These are phyloP conservation scores for Calonectria pseudoreteaudii DNA, from an alignment of 2,329 filamentous ascomycete species.

Conservation along the genomic window DNA sequence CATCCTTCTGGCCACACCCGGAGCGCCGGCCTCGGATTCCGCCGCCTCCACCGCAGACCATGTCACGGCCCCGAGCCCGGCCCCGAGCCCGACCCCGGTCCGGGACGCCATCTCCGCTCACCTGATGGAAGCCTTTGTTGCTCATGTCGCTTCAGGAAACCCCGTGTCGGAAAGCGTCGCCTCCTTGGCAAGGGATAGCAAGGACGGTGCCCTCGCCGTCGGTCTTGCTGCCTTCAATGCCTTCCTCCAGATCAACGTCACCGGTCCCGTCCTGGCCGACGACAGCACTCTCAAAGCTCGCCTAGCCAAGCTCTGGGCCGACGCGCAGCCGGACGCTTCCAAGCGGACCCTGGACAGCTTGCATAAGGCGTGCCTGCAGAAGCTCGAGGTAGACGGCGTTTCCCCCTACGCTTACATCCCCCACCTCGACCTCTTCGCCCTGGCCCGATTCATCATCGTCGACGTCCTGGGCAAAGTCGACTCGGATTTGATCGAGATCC, in stretches of 20 bases:
- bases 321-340: conserved; percentile 20
- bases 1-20: conserved; percentile 34
- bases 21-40: conserved; percentile 16
- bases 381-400: conserved; percentile 84
- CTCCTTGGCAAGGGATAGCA: conserved; percentile 10
- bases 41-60: conserved; percentile 22
- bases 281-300: conserved; percentile 46
- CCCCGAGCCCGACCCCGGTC: conserved; percentile 34
- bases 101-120: conserved; percentile 18
- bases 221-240: conserved; percentile 68
- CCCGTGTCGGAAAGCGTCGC: conserved; percentile 15
- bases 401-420: conserved; percentile 88
- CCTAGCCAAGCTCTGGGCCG: conserved; percentile 55
- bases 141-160: conserved; percentile 20
- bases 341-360: conserved; percentile 51
- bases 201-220: conserved; percentile 40
- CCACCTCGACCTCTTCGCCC: conserved; percentile 83
- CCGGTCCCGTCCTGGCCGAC: conserved; percentile 78
- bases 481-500: conserved; percentile 41
- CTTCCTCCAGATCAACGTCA: conserved; percentile 89
- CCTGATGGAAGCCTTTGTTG: conserved; percentile 35
- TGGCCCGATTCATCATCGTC: conserved; percentile 70
- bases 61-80: conserved; percentile 23
- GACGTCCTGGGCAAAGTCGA: conserved; percentile 35
- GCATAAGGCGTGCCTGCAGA: conserved; percentile 70